Evolutionary conservation across 2,329 filamentous ascomycete species (phyloP), one percentile per base, ranked within the genome.

Genomic region (Herpotrichia juniperi): DNA sequence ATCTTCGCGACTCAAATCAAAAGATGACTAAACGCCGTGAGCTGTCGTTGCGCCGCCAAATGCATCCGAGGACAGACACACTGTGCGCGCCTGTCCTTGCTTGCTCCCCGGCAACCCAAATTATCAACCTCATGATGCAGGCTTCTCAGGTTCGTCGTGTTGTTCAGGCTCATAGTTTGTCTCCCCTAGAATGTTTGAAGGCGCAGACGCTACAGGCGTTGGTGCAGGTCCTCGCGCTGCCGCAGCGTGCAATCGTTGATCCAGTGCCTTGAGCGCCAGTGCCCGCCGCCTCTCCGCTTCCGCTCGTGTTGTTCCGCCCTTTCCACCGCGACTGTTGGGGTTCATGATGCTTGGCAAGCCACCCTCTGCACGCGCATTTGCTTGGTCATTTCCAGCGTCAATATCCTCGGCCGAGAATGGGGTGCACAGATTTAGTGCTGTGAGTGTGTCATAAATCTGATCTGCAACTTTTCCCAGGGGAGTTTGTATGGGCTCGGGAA

Each of bases 241-340:
- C 3, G 92, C 91, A n/a, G 91, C 89, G 73, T 94, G 90, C 46
- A 99, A 79, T 58, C 94, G 83, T 76, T 97, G 92, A 73, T 99
- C 94, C 48, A 99, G 78, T 3, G 93, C 93, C 70, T 93, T 93
- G 50, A 99, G 81, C 1, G 94, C 94, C 59, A 99, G 78, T 0
- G 93, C 93, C 60, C 94, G 84, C 70, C 94, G 85, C 60, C 94
- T 81, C 78, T 97, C 94, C 0, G 93, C 93, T 74, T 97, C 94
- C 44, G 94, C 93, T 53, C 93, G 86, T 44, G 93, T 90, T 46
- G 87, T 85, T 11, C 76, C 74, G 19, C 74, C 87, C 82, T 10
- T 83, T 17, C 74, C 73, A 11, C 75, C 71, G 12, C 71, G 75
- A 45, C 77, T 76, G 47, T 72, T 72, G 42, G 74, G 77, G 62